Conservation (phyloP, 2,329 filamentous ascomycete genomes). For the Arthrobotrys megalospora region DNA sequence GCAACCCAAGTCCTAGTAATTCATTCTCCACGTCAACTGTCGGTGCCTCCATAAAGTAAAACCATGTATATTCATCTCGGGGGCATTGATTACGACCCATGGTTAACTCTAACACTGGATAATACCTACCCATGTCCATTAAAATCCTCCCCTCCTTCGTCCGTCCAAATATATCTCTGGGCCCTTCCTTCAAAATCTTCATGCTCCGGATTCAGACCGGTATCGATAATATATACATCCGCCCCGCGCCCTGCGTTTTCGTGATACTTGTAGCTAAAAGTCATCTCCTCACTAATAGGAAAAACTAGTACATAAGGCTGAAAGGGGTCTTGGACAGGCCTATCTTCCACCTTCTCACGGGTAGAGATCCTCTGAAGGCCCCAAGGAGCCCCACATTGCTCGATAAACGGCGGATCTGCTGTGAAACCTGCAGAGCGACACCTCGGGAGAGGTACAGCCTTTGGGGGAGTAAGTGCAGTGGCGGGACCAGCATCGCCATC, state of each 20-base stretch:
- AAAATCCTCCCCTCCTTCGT: neutral
- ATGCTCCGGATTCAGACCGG: neutral
- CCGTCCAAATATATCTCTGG: neutral
- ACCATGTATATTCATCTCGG: too few relatives aligned
- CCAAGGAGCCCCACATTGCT: slow-evolving; percentile 29
- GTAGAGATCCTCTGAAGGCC: slow-evolving; percentile 35
- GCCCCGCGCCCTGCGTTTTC: slow-evolving; percentile 11
- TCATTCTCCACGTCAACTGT: neutral
- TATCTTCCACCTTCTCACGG: neutral
- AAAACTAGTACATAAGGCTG: too few relatives aligned
- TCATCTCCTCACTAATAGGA: too few relatives aligned
- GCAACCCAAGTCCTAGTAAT: neutral
- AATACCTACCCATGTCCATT: slow-evolving; percentile 21
- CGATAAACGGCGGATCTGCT: neutral
- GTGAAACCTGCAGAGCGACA: neutral
- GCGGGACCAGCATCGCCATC: too few relatives aligned
- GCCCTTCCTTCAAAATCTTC: slow-evolving; percentile 24
- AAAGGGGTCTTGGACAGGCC: too few relatives aligned
- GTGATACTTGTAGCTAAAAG: slow-evolving; percentile 12
- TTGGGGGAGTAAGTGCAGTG: too few relatives aligned
- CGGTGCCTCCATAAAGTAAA: neutral
- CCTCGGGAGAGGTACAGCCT: neutral
- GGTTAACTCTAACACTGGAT: too few relatives aligned
- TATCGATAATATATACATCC: slow-evolving; percentile 28
- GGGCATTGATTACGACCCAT: too few relatives aligned